Evolutionary conservation across 2,329 filamentous ascomycete genomes (phyloP).

Genomic region (Claviceps lovelessii): DNA sequence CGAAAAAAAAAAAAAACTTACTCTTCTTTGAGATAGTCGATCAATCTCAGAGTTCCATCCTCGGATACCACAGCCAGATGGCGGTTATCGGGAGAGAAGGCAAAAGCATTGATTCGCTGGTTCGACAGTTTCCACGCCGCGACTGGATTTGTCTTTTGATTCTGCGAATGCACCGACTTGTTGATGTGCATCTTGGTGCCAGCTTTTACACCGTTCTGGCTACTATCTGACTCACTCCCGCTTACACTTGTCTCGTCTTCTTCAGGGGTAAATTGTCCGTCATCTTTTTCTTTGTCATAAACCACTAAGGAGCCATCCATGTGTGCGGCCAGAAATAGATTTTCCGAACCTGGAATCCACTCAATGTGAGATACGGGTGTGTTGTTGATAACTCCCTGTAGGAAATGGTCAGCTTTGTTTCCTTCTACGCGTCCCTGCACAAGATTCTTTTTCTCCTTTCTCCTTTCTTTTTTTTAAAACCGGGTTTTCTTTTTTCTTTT

Average conservation of each 20-base stretch:
- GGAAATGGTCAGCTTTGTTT: background rate
- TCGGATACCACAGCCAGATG: conserved; percentile 85
- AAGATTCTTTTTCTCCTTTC: too few species aligned
- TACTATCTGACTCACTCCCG: conserved; percentile 29
- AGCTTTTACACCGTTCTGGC: conserved; percentile 17
- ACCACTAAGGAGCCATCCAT: conserved; percentile 83
- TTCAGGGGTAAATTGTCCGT: conserved; percentile 63
- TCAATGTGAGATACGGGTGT: conserved; percentile 75
- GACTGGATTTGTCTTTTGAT: conserved; percentile 86
- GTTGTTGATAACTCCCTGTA: conserved; percentile 70
- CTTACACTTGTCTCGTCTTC: conserved; percentile 53
- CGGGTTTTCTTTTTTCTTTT: too few species aligned
- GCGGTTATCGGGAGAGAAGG: conserved; percentile 78
- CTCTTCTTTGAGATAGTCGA: conserved; percentile 87
- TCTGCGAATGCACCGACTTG: conserved; percentile 87
- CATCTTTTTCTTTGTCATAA: conserved; percentile 96
- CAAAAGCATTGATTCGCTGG: conserved; percentile 77
- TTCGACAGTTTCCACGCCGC: conserved; percentile 87
- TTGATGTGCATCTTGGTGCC: conserved; percentile 51
- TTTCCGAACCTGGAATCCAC: conserved; percentile 92
- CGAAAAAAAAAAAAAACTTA: conserved; percentile 26
- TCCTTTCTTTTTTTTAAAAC: background rate
- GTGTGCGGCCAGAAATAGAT: conserved; percentile 79
- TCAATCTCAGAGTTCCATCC: conserved; percentile 75
- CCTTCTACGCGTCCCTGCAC: too few species aligned